Conservation (phyloP, 2,329 filamentous ascomycete genomes). For the Colletotrichum truncatum region DNA sequence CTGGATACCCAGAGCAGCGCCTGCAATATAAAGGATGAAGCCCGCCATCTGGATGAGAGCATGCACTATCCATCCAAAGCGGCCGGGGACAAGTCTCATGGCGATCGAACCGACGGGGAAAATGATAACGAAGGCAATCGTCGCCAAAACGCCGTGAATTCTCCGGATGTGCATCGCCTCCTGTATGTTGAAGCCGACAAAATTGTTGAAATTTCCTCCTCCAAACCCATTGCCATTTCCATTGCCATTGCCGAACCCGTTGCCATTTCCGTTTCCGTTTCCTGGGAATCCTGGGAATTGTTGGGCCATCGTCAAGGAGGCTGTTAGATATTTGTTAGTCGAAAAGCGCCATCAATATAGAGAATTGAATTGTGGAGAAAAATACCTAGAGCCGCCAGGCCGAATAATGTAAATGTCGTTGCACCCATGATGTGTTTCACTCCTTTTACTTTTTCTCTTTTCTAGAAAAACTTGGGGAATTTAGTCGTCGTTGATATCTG, state of each 20-base stretch:
- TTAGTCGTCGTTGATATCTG: neutral
- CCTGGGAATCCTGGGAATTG: slow-evolving; percentile 22
- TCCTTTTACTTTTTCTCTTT: neutral
- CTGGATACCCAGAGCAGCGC: slow-evolving; percentile 52
- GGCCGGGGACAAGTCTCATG: slow-evolving; percentile 48
- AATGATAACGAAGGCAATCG: slow-evolving; percentile 50
- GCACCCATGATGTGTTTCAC: slow-evolving; percentile 8
- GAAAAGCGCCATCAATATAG: neutral
- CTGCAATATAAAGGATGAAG: slow-evolving; percentile 47
- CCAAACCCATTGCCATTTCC: slow-evolving; percentile 21
- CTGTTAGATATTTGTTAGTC: neutral
- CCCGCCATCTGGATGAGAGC: slow-evolving; percentile 48
- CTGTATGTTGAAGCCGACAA: slow-evolving; percentile 38
- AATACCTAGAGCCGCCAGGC: slow-evolving; percentile 17
- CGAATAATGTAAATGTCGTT: neutral
- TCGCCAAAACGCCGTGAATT: slow-evolving; percentile 51
- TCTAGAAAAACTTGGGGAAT: neutral
- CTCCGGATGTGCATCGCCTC: slow-evolving; percentile 41
- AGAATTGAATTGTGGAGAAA: neutral
- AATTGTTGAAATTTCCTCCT: slow-evolving; percentile 22
- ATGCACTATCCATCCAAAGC: slow-evolving; percentile 48
- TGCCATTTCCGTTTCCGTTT: slow-evolving; percentile 12
- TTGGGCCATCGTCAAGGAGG: slow-evolving; percentile 10
- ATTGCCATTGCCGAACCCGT: slow-evolving; percentile 12
- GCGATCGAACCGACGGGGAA: slow-evolving; percentile 55